These are phyloP conservation scores for Boletellus deceptivus DNA, from an alignment of 1,284 basidiomycete species.

Conservation along the genomic window DNA sequence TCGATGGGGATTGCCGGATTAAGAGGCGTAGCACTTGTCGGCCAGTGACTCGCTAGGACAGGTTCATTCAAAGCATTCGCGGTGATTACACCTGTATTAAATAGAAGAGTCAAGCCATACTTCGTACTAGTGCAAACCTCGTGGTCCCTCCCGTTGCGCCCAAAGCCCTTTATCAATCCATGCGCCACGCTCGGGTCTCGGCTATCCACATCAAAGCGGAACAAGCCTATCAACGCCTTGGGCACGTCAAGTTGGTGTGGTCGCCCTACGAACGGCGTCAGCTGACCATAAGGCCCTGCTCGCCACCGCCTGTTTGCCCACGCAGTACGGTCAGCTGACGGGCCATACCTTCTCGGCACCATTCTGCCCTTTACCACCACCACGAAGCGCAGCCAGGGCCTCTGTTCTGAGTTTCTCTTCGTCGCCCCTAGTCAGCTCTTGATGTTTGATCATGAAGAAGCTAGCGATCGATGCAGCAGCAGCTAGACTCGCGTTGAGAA, in stretches of 20 bases:
- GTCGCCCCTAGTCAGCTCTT: conserved; percentile 55
- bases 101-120: conserved; percentile 1
- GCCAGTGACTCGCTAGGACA: conserved; percentile 1
- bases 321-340: background rate
- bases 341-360: conserved; percentile 5
- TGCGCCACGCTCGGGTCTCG: background rate
- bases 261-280: background rate
- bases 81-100: conserved; percentile 20
- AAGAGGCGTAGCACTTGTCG: background rate
- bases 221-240: background rate
- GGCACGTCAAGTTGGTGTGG: background rate
- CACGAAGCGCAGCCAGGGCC: conserved; percentile 21
- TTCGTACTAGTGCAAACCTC: background rate
- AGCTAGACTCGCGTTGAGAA: conserved; percentile 50
- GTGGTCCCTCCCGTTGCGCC: background rate
- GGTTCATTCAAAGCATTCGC: conserved; percentile 2
- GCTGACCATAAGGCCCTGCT: background rate
- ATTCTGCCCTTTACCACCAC: background rate
- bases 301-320: background rate
- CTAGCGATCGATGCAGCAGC: conserved; percentile 49
- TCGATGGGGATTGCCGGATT: conserved; percentile 17
- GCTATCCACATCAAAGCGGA: background rate
- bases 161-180: background rate
- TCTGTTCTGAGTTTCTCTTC: conserved; percentile 45
- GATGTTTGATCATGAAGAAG: conserved; percentile 55